These are phyloP conservation scores for Claviceps paspali DNA, from an alignment of 2,329 filamentous ascomycete species.

Conservation along the genomic window DNA sequence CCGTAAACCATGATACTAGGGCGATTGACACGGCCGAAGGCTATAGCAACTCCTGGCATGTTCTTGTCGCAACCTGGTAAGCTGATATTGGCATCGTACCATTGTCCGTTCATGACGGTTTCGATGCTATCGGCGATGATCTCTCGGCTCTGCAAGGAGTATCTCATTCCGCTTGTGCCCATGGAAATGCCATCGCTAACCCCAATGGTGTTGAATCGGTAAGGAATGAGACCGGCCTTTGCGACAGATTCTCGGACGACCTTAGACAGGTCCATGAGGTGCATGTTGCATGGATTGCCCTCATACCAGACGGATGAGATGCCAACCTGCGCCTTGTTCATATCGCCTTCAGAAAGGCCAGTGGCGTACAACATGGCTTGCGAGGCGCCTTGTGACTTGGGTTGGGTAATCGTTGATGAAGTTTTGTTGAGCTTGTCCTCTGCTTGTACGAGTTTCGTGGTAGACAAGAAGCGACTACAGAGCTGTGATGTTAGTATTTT, in stretches of 20 bases:
- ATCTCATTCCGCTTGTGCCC: slow-evolving; percentile 95
- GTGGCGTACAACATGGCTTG: slow-evolving; percentile 99
- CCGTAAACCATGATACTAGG: slow-evolving; percentile 97
- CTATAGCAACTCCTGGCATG: slow-evolving; percentile 87
- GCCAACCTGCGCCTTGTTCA: slow-evolving; percentile 93
- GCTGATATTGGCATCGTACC: slow-evolving; percentile 96
- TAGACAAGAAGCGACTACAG: slow-evolving; percentile 33
- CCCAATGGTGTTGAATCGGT: slow-evolving; percentile 98
- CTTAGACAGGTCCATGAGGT: slow-evolving; percentile 77
- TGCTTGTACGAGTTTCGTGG: slow-evolving; percentile 30
- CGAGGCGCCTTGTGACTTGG: slow-evolving; percentile 93
- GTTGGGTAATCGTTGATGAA: slow-evolving; percentile 78
- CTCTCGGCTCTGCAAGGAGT: slow-evolving; percentile 85
- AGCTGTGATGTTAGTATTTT: background rate
- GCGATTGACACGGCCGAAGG: slow-evolving; percentile 88
- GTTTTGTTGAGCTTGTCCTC: slow-evolving; percentile 63
- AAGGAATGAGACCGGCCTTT: slow-evolving; percentile 68
- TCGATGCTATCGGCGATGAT: slow-evolving; percentile 97
- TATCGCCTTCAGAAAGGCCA: slow-evolving; percentile 69
- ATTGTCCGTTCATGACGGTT: slow-evolving; percentile 97
- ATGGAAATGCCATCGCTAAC: slow-evolving; percentile 97
- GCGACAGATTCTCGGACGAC: slow-evolving; percentile 48
- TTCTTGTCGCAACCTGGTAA: slow-evolving; percentile 99
- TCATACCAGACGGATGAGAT: slow-evolving; percentile 98
- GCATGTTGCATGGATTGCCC: slow-evolving; percentile 99